Conservation (phyloP, 495 filamentous ascomycete genomes). For the Saxispiralis lemnorum region DNA sequence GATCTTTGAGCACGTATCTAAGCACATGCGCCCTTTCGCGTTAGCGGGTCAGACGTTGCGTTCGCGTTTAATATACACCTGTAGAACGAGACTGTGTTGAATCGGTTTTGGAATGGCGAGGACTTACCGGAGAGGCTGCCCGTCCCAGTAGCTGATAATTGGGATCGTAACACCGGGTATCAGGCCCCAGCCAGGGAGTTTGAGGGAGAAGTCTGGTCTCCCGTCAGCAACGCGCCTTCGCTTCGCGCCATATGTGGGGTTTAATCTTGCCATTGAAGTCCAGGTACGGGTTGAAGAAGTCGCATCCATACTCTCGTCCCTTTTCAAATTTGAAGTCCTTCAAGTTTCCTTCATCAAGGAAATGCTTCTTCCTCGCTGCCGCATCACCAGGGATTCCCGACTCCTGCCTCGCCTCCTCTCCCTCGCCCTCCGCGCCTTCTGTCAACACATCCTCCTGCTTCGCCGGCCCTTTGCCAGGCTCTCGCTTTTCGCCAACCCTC, state of each 20-base stretch:
- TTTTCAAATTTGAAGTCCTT: slow-evolving; percentile 39
- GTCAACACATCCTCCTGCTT: slow-evolving; percentile 13
- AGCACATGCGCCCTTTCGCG: slow-evolving; percentile 42
- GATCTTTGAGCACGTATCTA: slow-evolving; percentile 77
- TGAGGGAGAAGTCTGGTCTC: slow-evolving; percentile 48
- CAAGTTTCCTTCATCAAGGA: slow-evolving; percentile 27
- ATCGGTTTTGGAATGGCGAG: not conserved
- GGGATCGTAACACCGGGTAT: slow-evolving; percentile 59
- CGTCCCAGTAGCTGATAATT: slow-evolving; percentile 71
- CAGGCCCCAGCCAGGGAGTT: slow-evolving; percentile 59
- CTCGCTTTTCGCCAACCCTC: slow-evolving; percentile 36
- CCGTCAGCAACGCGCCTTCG: slow-evolving; percentile 3
- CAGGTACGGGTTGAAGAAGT: slow-evolving; percentile 88
- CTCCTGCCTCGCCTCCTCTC: slow-evolving; percentile 31
- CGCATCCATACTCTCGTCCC: slow-evolving; percentile 47
- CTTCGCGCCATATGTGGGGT: not conserved
- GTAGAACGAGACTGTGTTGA: no score
- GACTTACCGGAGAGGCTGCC: slow-evolving; percentile 34
- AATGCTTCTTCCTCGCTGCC: slow-evolving; percentile 23
- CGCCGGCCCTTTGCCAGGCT: slow-evolving; percentile 5
- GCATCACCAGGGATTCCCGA: slow-evolving; percentile 24
- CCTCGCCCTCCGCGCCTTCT: slow-evolving; percentile 34
- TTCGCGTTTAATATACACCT: no score
- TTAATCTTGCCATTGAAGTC: slow-evolving; percentile 54
- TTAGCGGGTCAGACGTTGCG: slow-evolving; percentile 2